Conservation (phyloP, 345 rosid species). For the Sisymbrium altissimum region DNA sequence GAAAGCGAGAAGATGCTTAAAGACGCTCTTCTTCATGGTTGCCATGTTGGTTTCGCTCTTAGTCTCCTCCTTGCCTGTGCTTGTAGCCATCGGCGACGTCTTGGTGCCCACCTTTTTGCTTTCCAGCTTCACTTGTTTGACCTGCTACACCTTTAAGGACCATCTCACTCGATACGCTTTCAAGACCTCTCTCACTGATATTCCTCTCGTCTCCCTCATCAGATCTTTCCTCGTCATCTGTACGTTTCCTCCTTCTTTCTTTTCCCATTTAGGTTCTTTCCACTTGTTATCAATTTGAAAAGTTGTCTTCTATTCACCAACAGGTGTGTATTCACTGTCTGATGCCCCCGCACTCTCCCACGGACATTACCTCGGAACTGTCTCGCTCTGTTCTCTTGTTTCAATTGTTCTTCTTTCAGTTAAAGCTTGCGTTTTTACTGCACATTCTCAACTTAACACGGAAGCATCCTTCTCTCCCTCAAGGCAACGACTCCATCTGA, state of each 20-base stretch:
- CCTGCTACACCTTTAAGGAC: constrained; percentile 58
- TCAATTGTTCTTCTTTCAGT: constrained; percentile 72
- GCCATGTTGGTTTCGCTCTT: constrained; percentile 87
- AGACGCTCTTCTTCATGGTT: constrained; percentile 82
- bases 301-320: background rate
- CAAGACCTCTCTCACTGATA: constrained; percentile 74
- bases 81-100: constrained; percentile 76
- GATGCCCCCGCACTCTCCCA: constrained; percentile 78
- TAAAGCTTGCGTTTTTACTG: constrained; percentile 80
- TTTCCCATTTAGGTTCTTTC: background rate
- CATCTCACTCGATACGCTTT: constrained; percentile 64
- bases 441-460: constrained; percentile 65
- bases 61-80: constrained; percentile 73
- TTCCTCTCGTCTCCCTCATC: constrained; percentile 75
- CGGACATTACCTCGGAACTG: constrained; percentile 89
- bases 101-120: constrained; percentile 57
- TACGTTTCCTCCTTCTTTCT: constrained; percentile 30
- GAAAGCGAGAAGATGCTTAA: constrained; percentile 56
- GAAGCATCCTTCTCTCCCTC: constrained; percentile 63
- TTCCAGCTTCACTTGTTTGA: constrained; percentile 73
- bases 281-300: background rate
- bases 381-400: constrained; percentile 61
- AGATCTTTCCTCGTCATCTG: constrained; percentile 81
- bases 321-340: constrained; percentile 85
- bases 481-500: constrained; percentile 71